Conservation (phyloP, 306 rosid species). For the Cicer cuneatum region DNA sequence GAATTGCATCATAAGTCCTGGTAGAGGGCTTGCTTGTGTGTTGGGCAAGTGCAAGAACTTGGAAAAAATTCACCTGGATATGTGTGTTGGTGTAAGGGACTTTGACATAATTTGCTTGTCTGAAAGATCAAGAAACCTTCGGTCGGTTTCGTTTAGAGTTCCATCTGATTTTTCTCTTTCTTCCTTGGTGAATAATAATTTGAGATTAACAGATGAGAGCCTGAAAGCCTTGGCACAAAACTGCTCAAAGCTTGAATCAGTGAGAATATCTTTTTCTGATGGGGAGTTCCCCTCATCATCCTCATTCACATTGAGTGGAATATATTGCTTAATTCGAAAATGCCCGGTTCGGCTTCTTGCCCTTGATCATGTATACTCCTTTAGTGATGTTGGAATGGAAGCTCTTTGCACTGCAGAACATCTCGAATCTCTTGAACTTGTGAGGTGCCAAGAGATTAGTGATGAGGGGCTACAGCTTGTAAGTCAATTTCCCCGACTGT, state of each 20-base stretch:
- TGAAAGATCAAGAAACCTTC: slow-evolving; percentile 63
- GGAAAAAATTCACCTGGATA: slow-evolving; percentile 80
- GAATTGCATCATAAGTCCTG: slow-evolving; percentile 91
- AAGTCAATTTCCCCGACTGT: slow-evolving; percentile 66
- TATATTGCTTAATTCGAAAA: slow-evolving; percentile 61
- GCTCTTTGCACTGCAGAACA: slow-evolving; percentile 73
- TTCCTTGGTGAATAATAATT: slow-evolving; percentile 59
- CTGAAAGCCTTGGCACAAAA: slow-evolving; percentile 71
- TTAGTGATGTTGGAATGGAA: slow-evolving; percentile 85
- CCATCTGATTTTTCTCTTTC: slow-evolving; percentile 91
- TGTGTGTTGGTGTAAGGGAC: slow-evolving; percentile 91
- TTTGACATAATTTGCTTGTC: slow-evolving; percentile 75
- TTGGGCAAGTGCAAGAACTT: slow-evolving; percentile 78
- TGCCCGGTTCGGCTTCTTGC: slow-evolving; percentile 75
- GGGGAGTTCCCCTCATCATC: slow-evolving; percentile 89
- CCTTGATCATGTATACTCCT: slow-evolving; percentile 85
- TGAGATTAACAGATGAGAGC: slow-evolving; percentile 83
- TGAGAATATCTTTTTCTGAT: slow-evolving; percentile 75
- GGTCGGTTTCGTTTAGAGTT: slow-evolving; percentile 71
- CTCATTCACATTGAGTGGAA: slow-evolving; percentile 75
- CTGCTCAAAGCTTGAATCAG: slow-evolving; percentile 81
- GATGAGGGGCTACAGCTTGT: slow-evolving; percentile 90
- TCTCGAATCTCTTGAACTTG: slow-evolving; percentile 82
- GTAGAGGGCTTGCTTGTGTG: slow-evolving; percentile 92
- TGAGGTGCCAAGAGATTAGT: slow-evolving; percentile 81